Evolutionary conservation across 1,139 yeast genomes (phyloP).

Genomic region (Dujonia santamariae): DNA sequence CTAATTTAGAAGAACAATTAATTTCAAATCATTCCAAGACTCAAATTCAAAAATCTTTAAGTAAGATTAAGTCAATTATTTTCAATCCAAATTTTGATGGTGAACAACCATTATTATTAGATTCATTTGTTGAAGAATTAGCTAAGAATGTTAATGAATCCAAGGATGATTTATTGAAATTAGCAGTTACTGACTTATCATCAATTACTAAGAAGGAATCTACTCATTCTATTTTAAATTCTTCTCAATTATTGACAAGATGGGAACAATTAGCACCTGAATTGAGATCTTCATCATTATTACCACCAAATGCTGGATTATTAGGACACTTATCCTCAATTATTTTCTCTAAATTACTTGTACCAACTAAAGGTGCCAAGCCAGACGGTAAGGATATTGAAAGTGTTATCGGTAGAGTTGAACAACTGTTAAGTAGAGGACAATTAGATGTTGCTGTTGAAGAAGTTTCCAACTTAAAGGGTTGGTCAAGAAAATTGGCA

Average conservation of each 20-base stretch:
- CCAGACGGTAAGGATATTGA: constrained; percentile 81
- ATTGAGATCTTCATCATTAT: constrained; percentile 79
- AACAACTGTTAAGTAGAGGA: constrained; percentile 70
- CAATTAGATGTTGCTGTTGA: constrained; percentile 87
- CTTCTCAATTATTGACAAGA: constrained; percentile 66
- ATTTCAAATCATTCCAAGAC: constrained; percentile 54
- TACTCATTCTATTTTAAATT: constrained; percentile 57
- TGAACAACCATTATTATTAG: constrained; percentile 30
- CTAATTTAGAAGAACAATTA: constrained; percentile 56
- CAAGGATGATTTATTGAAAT: constrained; percentile 39
- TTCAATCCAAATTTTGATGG: constrained; percentile 21
- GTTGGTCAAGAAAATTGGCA: constrained; percentile 90
- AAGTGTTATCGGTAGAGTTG: constrained; percentile 83
- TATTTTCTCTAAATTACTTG: constrained; percentile 70
- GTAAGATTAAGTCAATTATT: constrained; percentile 51
- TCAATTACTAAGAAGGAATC: constrained; percentile 48
- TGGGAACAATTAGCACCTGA: constrained; percentile 82
- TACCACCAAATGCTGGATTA: constrained; percentile 94
- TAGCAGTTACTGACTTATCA: constrained; percentile 36
- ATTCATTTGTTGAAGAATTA: constrained; percentile 48
- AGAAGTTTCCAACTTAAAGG: constrained; percentile 85
- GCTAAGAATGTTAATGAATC: constrained; percentile 39
- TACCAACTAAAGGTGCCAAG: constrained; percentile 56
- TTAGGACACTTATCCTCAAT: constrained; percentile 85
- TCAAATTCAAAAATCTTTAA: constrained; percentile 54